Evolutionary conservation across 1,284 basidiomycete species (phyloP), one percentile per base, ranked within the genome.

Genomic region (Inonotus hispidus): DNA sequence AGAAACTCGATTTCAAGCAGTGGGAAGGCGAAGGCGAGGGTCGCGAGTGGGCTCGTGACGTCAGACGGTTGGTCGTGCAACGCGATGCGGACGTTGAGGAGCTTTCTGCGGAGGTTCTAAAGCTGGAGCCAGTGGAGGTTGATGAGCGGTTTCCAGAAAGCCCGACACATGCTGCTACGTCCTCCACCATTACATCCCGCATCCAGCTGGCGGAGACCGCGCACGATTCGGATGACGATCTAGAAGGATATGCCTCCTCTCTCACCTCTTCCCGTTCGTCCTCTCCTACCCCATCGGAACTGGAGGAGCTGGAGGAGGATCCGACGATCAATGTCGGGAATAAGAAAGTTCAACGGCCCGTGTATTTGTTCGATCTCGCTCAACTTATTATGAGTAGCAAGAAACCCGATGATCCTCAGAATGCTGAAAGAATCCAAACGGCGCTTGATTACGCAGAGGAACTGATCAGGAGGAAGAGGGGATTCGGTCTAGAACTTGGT

Each of bases 401-500:
- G 41, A 76, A 80, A 66, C 68, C 76, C 25, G 78, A 76, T 7
- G 80, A 87, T 53, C 85, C 88, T 58, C 82, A 89, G 45, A 87
- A 91, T 65, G 89, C 85, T 0, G 85, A 91, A 61, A 83, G 80
- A 66, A 76, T 93, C 10, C 90, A 94, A 68, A 82, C 94, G 72
- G 93, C 83, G 1, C 73, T 98, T 19, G 79, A 82, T 60, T 80
- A 79, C 63, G 94, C 90, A 0, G 93, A 94, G 68, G 85, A 85
- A 58, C 73, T 97, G 54, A 87, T 98, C 25, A 75, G 93, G 56
- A 84, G 84, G 66, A 98, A 95, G 74, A 79, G 79, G 50, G 80
- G 77, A 16, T 97, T 89, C 72, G 95, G 95, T 16, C 85, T 84
- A 1, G 94, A 97, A 68, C 79, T 97, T 19, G 85, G 93, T 93